A percentile compares a stretch with the other conserved stretches of the same genome.
Conservation (phyloP, 2,329 filamentous ascomycete genomes). For the Venturia carpophila region DNA sequence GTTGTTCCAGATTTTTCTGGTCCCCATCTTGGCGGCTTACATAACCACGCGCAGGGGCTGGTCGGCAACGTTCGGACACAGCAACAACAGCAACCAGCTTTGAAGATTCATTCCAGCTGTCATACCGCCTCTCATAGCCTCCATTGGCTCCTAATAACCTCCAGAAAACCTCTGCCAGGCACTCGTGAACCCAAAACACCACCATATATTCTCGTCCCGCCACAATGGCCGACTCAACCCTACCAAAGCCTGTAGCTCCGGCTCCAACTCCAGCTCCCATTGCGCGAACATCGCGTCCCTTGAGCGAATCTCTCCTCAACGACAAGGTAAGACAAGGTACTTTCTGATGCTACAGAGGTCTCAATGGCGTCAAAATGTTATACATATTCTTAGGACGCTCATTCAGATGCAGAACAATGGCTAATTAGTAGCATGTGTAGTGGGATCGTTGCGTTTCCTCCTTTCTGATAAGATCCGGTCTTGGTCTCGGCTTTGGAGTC, state of each 20-base stretch:
- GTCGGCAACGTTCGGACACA: neutral
- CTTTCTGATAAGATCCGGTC: slow-evolving; percentile 89
- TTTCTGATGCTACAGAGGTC: neutral
- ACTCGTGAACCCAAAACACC: neutral
- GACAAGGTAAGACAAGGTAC: slow-evolving; percentile 67
- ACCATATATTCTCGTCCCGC: slow-evolving; percentile 21
- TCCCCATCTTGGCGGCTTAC: neutral
- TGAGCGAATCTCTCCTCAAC: slow-evolving; percentile 96
- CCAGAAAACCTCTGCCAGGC: neutral
- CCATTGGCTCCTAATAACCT: slow-evolving; percentile 1
- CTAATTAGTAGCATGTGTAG: slow-evolving; percentile 41
- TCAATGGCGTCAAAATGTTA: neutral
- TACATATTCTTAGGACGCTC: neutral
- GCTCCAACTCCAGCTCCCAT: slow-evolving; percentile 55
- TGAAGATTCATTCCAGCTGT: neutral
- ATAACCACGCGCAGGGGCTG: no score
- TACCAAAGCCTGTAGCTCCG: slow-evolving; percentile 23
- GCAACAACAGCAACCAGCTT: neutral
- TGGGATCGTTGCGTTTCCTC: slow-evolving; percentile 99
- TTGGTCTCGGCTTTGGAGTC: slow-evolving; percentile 94
- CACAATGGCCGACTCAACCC: slow-evolving; percentile 52
- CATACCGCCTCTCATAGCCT: neutral
- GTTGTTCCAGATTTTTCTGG: slow-evolving; percentile 1
- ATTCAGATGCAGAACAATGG: slow-evolving; percentile 8
- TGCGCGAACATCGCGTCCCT: slow-evolving; percentile 64